These are phyloP conservation scores for Epichloe amarillans DNA, from an alignment of 2,329 filamentous ascomycete genomes.

Conservation along the genomic window DNA sequence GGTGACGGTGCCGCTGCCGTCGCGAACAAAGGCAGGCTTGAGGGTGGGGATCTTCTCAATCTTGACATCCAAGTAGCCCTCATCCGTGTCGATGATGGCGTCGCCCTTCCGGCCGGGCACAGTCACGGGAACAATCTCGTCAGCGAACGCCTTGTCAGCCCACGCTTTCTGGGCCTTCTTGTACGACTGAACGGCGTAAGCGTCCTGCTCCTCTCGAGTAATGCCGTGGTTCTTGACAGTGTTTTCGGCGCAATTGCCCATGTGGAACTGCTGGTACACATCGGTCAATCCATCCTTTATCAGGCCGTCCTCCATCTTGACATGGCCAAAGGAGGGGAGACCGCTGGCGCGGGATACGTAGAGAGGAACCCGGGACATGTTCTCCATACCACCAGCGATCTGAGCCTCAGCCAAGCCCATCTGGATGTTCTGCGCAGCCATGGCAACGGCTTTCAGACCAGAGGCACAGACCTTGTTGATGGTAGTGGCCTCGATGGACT, in stretches of 20 bases:
- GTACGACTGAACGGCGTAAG: slow-evolving; percentile 82
- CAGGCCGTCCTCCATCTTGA: slow-evolving; percentile 80
- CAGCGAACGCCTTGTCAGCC: slow-evolving; percentile 68
- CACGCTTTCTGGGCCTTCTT: slow-evolving; percentile 82
- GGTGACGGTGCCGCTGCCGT: slow-evolving; percentile 80
- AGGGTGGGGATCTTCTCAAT: slow-evolving; percentile 73
- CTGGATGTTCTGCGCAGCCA: slow-evolving; percentile 91
- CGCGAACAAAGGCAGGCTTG: slow-evolving; percentile 81
- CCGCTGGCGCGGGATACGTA: slow-evolving; percentile 74
- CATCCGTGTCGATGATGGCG: slow-evolving; percentile 64
- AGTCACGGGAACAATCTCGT: slow-evolving; percentile 82
- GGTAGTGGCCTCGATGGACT: slow-evolving; percentile 74
- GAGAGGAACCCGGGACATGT: slow-evolving; percentile 89
- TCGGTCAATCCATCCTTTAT: slow-evolving; percentile 94
- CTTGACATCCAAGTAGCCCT: slow-evolving; percentile 80
- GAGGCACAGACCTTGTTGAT: slow-evolving; percentile 98
- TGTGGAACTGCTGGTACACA: slow-evolving; percentile 93
- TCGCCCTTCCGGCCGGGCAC: slow-evolving; percentile 77
- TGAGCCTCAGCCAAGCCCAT: slow-evolving; percentile 79
- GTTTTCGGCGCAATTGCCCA: slow-evolving; percentile 93
- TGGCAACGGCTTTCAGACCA: slow-evolving; percentile 78
- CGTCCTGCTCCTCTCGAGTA: slow-evolving; percentile 75
- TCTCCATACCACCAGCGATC: slow-evolving; percentile 94
- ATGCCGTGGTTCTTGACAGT: slow-evolving; percentile 81
- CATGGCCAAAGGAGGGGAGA: slow-evolving; percentile 77